phyloP scores from a whole-genome alignment of 2,329 filamentous ascomycete species.

The Trichoderma gracile region DNA sequence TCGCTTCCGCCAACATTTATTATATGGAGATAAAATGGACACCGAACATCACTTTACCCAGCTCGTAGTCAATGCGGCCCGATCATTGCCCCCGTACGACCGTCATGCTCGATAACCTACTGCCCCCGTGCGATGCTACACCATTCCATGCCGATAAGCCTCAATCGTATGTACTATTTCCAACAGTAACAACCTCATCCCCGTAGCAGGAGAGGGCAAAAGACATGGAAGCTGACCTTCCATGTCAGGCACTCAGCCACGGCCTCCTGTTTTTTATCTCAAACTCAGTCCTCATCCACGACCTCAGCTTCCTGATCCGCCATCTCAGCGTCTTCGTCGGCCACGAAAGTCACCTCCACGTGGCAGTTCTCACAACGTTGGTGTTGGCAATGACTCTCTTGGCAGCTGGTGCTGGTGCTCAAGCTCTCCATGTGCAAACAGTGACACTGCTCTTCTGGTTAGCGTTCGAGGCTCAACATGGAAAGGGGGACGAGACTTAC shows the following conservation, averaged over 20 bases:
- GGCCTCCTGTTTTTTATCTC: neutral
- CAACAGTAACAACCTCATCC: neutral
- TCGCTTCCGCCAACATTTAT: neutral
- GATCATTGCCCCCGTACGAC: slow-evolving; percentile 2
- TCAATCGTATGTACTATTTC: neutral
- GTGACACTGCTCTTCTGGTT: slow-evolving; percentile 28
- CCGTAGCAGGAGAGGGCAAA: neutral
- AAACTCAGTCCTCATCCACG: neutral
- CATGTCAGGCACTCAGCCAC: neutral
- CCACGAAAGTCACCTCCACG: slow-evolving; percentile 9
- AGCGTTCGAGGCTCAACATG: neutral
- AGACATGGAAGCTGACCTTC: neutral
- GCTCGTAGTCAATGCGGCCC: neutral
- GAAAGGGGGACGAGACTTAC: slow-evolving; percentile 32
- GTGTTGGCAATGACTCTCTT: slow-evolving; percentile 19
- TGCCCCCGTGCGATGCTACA: slow-evolving; percentile 1
- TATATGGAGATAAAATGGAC: neutral
- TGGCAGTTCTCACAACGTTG: slow-evolving; percentile 12
- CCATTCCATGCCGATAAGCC: neutral
- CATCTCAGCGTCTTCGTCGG: neutral
- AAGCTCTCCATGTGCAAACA: slow-evolving; percentile 25
- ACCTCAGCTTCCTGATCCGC: neutral
- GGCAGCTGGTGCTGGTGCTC: slow-evolving; percentile 5
- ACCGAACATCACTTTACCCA: neutral
- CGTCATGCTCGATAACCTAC: neutral